Percentiles rank a stretch among this genome's conserved stretches.
These are phyloP conservation scores for Penicillium maclennaniae DNA, from an alignment of 495 filamentous ascomycete species.

Conservation along the genomic window DNA sequence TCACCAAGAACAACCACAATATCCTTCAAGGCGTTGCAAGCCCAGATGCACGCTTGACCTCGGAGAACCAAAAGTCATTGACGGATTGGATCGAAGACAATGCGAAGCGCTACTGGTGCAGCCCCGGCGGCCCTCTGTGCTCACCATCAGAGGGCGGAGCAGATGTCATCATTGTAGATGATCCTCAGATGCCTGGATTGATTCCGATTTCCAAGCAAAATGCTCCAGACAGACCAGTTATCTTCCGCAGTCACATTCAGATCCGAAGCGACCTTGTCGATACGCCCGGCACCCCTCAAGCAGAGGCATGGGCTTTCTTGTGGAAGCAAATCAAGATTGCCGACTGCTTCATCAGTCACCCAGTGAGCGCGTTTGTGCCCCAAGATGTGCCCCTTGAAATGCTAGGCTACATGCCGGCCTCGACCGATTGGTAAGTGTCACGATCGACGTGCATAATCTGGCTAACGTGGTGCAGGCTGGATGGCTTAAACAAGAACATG, in stretches of 20 bases:
- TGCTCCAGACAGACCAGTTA: constrained; percentile 71
- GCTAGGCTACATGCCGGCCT: constrained; percentile 77
- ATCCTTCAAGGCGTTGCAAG: constrained; percentile 80
- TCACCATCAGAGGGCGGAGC: constrained; percentile 68
- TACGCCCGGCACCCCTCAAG: constrained; percentile 60
- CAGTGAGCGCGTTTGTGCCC: constrained; percentile 75
- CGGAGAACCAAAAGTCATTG: constrained; percentile 57
- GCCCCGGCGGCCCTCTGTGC: constrained; percentile 62
- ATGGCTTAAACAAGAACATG: constrained; percentile 80
- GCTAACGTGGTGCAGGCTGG: constrained; percentile 53
- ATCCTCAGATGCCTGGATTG: constrained; percentile 83
- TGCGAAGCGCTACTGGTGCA: constrained; percentile 73
- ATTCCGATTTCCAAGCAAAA: constrained; percentile 71
- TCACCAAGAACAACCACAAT: constrained; percentile 90
- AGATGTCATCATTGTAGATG: constrained; percentile 76
- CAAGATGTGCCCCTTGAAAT: constrained; percentile 58
- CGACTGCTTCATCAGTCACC: constrained; percentile 84
- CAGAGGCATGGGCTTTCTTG: constrained; percentile 72
- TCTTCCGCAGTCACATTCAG: constrained; percentile 81
- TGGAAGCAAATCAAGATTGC: constrained; percentile 67
- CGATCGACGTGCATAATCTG: neutral
- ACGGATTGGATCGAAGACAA: constrained; percentile 76
- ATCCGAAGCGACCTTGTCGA: constrained; percentile 71
- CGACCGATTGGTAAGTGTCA: constrained; percentile 66
- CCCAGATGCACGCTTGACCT: constrained; percentile 56